phyloP scores from a whole-genome alignment of 2,329 filamentous ascomycete genomes.

The Stagonosporopsis cucurbitacearum region DNA sequence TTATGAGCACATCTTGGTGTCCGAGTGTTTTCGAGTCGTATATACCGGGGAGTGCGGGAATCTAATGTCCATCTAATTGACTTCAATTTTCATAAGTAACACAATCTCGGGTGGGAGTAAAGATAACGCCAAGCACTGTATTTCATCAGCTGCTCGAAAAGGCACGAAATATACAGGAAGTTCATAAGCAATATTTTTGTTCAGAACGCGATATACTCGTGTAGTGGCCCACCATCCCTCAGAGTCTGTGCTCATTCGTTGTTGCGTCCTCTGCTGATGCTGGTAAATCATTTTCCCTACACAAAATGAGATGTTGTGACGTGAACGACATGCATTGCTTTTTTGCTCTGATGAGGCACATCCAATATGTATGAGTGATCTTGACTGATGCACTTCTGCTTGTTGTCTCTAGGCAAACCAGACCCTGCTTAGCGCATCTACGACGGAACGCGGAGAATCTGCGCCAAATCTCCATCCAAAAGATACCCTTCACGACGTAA shows the following conservation, averaged over 20 bases:
- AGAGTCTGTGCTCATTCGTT: too few species aligned
- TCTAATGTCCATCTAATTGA: not conserved
- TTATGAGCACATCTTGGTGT: slow-evolving; percentile 11
- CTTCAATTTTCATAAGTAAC: not conserved
- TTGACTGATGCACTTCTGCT: not conserved
- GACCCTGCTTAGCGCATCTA: not conserved
- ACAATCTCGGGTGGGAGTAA: not conserved
- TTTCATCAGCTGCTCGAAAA: too few species aligned
- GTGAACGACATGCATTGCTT: not conserved
- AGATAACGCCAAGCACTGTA: not conserved
- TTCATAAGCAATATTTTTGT: too few species aligned
- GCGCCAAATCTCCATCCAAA: slow-evolving; percentile 26
- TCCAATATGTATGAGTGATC: not conserved
- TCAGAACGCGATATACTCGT: too few species aligned
- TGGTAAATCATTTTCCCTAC: too few species aligned
- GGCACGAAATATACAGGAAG: too few species aligned
- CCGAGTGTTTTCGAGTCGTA: slow-evolving; percentile 3
- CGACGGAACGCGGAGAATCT: not conserved
- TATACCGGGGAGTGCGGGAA: slow-evolving; percentile 5
- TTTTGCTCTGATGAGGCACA: not conserved
- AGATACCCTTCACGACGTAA: slow-evolving; percentile 15
- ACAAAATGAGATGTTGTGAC: not conserved
- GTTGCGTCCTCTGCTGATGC: too few species aligned
- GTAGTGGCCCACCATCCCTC: too few species aligned
- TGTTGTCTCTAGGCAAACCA: not conserved